These are phyloP conservation scores for Chaetomium cochliodes DNA, from an alignment of 495 filamentous ascomycete genomes.

Conservation along the genomic window DNA sequence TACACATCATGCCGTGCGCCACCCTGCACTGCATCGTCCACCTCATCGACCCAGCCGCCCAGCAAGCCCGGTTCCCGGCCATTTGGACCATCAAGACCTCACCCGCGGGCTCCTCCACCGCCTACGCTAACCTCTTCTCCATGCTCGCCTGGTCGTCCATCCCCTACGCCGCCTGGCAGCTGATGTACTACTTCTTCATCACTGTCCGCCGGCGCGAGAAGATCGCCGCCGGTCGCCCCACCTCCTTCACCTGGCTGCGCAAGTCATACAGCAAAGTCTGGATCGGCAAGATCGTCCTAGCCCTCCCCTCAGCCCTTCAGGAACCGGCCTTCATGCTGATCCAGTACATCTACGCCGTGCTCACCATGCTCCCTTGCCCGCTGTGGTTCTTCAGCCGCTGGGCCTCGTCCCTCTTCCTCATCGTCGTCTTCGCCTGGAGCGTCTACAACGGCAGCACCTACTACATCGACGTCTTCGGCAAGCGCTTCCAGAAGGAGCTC, in stretches of 20 bases:
- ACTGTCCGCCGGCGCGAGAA: constrained; percentile 88
- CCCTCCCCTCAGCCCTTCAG: constrained; percentile 71
- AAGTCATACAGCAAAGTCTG: constrained; percentile 81
- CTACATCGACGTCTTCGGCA: constrained; percentile 97
- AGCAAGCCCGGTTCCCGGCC: constrained; percentile 76
- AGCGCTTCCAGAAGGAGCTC: constrained; percentile 92
- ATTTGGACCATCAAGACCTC: constrained; percentile 79
- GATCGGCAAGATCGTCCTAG: constrained; percentile 82
- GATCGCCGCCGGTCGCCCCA: constrained; percentile 93
- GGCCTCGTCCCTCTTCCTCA: constrained; percentile 72
- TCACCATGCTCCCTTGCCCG: constrained; percentile 92
- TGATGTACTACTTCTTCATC: constrained; percentile 88
- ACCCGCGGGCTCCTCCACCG: constrained; percentile 63
- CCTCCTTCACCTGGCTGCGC: constrained; percentile 96
- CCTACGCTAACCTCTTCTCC: constrained; percentile 70
- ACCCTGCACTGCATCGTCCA: constrained; percentile 91
- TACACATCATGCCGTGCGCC: constrained; percentile 97
- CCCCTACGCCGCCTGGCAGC: constrained; percentile 90
- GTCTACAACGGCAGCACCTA: constrained; percentile 94
- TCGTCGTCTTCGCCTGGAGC: constrained; percentile 81
- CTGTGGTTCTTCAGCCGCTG: constrained; percentile 92
- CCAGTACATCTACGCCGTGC: constrained; percentile 84
- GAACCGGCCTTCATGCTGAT: constrained; percentile 94
- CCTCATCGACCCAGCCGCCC: constrained; percentile 61
- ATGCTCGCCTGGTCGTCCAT: constrained; percentile 95